Percentiles rank a stretch among this genome's conserved stretches.
These are phyloP conservation scores for Ensete glaucum DNA, from an alignment of 176 grass and related monocot genomes.

Conservation along the genomic window DNA sequence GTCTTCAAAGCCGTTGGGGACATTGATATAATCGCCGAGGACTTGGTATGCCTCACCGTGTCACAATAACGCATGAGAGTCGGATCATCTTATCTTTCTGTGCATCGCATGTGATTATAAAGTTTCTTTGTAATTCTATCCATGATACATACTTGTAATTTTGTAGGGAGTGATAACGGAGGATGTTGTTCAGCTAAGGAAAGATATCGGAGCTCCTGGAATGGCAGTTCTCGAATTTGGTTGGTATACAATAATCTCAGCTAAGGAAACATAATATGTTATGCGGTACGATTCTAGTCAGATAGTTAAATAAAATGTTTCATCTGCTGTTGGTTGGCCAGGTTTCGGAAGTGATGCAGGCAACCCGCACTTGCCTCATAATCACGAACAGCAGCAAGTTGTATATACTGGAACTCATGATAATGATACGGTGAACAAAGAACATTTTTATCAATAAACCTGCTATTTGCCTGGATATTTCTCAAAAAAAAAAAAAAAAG, in stretches of 20 bases:
- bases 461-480: no score
- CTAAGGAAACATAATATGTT: neutral
- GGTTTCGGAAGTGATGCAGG: slow-evolving; percentile 70
- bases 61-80: no score
- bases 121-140: neutral
- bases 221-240: slow-evolving; percentile 98
- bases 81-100: neutral
- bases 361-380: slow-evolving; percentile 87
- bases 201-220: slow-evolving; percentile 76
- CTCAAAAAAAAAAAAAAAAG: no score
- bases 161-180: slow-evolving; percentile 85
- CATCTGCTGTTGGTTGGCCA: slow-evolving; percentile 11
- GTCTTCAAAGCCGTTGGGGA: slow-evolving; percentile 70
- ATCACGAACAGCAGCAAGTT: slow-evolving; percentile 92
- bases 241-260: slow-evolving; percentile 39
- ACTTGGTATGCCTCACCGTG: slow-evolving; percentile 43
- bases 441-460: no score
- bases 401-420: slow-evolving; percentile 98
- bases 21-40: slow-evolving; percentile 84
- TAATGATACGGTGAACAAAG: slow-evolving; percentile 92
- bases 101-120: neutral
- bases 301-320: neutral
- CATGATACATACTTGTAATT: neutral
- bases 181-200: slow-evolving; percentile 88
- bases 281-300: neutral